These are phyloP conservation scores for Thelonectria discophora DNA, from an alignment of 2,329 filamentous ascomycete species.

Conservation along the genomic window DNA sequence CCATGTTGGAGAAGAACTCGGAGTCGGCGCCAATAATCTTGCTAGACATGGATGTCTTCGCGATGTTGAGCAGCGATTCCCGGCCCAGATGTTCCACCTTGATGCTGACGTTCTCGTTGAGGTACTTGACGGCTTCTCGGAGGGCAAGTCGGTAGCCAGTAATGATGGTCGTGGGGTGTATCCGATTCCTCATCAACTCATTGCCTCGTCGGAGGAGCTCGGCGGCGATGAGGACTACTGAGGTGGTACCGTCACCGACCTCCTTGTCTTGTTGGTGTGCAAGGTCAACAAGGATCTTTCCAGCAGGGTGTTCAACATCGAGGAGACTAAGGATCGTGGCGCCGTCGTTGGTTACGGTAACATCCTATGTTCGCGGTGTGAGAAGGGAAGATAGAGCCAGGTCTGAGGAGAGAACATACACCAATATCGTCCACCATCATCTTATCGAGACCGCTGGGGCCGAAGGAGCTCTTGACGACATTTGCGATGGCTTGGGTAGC, in stretches of 20 bases:
- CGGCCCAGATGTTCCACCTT: constrained; percentile 92
- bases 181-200: constrained; percentile 99
- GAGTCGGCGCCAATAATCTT: constrained; percentile 97
- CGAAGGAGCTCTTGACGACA: constrained; percentile 98
- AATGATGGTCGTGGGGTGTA: constrained; percentile 99
- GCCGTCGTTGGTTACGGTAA: constrained; percentile 98
- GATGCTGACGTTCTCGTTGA: constrained; percentile 97
- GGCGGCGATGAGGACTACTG: constrained; percentile 95
- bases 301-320: constrained; percentile 96
- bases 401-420: constrained; percentile 58
- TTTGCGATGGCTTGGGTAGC: constrained; percentile 98
- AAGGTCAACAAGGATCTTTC: constrained; percentile 97
- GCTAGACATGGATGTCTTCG: constrained; percentile 98
- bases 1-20: constrained; percentile 97
- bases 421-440: constrained; percentile 99
- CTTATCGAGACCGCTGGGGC: constrained; percentile 96
- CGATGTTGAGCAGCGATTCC: constrained; percentile 92
- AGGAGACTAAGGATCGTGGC: constrained; percentile 95
- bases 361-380: constrained; percentile 68
- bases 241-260: constrained; percentile 97
- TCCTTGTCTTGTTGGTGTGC: constrained; percentile 99
- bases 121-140: constrained; percentile 96
- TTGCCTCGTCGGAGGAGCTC: constrained; percentile 94
- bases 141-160: constrained; percentile 96
- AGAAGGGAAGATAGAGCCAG: constrained; percentile 30